Percentiles rank a stretch among this genome's conserved stretches.
Conservation (phyloP, 768 basidiomycete genomes). For the Leccinum aurantiacum region DNA sequence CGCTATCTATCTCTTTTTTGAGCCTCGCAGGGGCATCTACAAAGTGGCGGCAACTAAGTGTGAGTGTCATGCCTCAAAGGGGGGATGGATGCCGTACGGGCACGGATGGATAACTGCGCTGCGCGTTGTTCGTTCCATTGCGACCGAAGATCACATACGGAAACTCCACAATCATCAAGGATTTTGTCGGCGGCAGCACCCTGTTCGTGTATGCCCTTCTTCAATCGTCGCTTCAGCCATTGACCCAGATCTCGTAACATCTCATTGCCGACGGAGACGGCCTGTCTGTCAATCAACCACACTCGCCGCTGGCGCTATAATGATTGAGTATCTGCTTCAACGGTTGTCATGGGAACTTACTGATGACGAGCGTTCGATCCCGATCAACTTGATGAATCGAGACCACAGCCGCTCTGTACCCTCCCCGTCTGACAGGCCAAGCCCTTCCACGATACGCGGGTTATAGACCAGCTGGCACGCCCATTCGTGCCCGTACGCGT, state of each 20-base stretch:
- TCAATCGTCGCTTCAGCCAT: background rate
- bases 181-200: background rate
- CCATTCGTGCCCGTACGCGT: background rate
- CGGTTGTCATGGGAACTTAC: background rate
- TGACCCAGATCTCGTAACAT: background rate
- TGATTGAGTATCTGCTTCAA: background rate
- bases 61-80: background rate
- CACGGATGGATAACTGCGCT: background rate
- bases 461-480: background rate
- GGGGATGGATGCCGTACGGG: background rate
- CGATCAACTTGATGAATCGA: background rate
- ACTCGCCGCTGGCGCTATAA: background rate
- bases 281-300: slow-evolving; percentile 1
- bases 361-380: background rate
- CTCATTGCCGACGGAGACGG: background rate
- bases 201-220: background rate
- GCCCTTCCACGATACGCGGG: slow-evolving; percentile 1
- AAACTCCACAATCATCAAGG: background rate
- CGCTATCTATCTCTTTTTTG: background rate
- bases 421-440: slow-evolving; percentile 21
- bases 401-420: background rate
- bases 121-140: background rate
- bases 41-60: background rate
- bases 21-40: background rate
- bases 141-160: background rate